A percentile compares a stretch with the other conserved stretches of the same genome.
phyloP scores from a whole-genome alignment of 805 yeast species.

The Saturnispora quitensis region DNA sequence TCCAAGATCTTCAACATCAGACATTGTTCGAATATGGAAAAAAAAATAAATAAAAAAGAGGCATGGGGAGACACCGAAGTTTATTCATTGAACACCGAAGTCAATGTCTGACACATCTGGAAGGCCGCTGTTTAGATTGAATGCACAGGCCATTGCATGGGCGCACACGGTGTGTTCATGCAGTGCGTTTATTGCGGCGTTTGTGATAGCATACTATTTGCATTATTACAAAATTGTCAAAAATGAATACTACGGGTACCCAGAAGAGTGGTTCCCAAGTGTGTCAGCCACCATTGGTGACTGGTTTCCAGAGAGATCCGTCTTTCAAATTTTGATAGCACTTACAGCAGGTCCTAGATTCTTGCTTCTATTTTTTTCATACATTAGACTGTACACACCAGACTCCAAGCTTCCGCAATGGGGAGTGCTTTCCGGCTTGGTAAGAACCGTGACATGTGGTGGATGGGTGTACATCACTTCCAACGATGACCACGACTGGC shows the following conservation, averaged over 20 bases:
- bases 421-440: slow-evolving; percentile 53
- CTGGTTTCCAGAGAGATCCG: slow-evolving; percentile 88
- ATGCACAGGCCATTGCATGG: slow-evolving; percentile 58
- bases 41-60: not conserved
- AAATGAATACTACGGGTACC: slow-evolving; percentile 82
- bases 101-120: not conserved
- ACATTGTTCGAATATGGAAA: not conserved
- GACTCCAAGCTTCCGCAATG: slow-evolving; percentile 31
- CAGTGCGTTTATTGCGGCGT: slow-evolving; percentile 67
- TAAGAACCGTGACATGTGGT: slow-evolving; percentile 94
- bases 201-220: slow-evolving; percentile 60
- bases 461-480: slow-evolving; percentile 98
- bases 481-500: slow-evolving; percentile 94
- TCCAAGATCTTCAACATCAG: not conserved
- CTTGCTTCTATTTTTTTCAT: slow-evolving; percentile 44
- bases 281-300: slow-evolving; percentile 97
- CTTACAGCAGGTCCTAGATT: slow-evolving; percentile 91
- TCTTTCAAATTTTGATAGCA: slow-evolving; percentile 88
- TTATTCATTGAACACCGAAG: not conserved
- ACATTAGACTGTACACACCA: slow-evolving; percentile 36
- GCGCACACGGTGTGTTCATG: slow-evolving; percentile 68
- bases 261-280: slow-evolving; percentile 98
- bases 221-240: slow-evolving; percentile 85
- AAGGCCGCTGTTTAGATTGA: slow-evolving; percentile 30
- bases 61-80: not conserved